Base-by-base conservation (phyloP, 1,284 basidiomycete genomes). In the Boletus semigastroideus region DNA sequence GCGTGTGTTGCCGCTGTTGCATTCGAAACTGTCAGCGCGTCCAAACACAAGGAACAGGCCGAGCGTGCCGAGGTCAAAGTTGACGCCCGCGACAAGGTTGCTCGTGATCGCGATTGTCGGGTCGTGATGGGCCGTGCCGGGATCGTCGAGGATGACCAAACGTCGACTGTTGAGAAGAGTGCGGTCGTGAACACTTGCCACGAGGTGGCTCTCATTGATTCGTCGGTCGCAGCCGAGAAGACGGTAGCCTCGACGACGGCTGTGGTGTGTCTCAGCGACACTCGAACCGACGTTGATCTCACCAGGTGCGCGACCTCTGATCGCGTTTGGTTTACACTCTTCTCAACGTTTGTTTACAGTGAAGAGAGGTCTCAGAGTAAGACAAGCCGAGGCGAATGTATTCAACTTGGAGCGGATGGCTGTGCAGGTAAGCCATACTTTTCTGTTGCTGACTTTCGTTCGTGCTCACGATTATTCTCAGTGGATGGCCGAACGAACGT, bases 1-100 rank as follows among this genome's bases (percentile, higher is more conserved):
- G 59, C 54, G 0, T 47, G 30, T 4, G n/a, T 63, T 25, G 54
- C 52, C 1, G 50, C 62, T 5, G 28, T 42, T n/a, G 56, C 47
- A 0, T 36, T 44, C 1, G 62, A 64, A 37, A 50, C 54, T 14
- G 37, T 31, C n/a, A 1, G 53, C 9, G 54, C 55, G 13, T 39
- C 39, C 11, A 45, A 30, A 25, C 46, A 46, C 9, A 37, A 62
- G 42, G 36, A 55, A 33, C 36, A 14, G 38, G 27, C 38, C 2
- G 33, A 54, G 13, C 42, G 14, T 12, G 16, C 17, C 4, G 27
- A 33, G 11, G 47, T 34, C 13, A 48, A 47, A 44, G n/a, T 3
- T n/a, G 52, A 49, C 3, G 44, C 45, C 10, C n/a, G 22, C 11
- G 31, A 20, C 31, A 22, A 27, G 9, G 25, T 37, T 2, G 11